A percentile compares a stretch with the other conserved stretches of the same genome.
Evolutionary conservation across 768 basidiomycete genomes (phyloP).

Genomic region (Pseudohyphozyma bogoriensis): DNA sequence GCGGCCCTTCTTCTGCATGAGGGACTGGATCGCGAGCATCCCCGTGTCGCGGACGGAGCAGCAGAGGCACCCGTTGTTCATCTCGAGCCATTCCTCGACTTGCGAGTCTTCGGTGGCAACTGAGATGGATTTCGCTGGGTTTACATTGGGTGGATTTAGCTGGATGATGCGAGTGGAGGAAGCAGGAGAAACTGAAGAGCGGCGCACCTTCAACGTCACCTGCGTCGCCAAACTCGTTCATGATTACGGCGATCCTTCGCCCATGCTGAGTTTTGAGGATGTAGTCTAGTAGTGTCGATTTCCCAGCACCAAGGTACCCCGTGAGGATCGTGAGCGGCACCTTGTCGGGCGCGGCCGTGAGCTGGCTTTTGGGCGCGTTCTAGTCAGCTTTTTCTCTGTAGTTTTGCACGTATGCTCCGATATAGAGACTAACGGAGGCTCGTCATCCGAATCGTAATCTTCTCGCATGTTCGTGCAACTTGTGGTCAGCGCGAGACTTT

Average conservation of each 20-base stretch:
- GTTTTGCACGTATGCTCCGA: no score
- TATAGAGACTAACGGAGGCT: no score
- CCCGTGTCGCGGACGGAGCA: slow-evolving; percentile 95
- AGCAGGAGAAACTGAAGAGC: neutral
- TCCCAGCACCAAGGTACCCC: slow-evolving; percentile 83
- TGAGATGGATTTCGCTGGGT: slow-evolving; percentile 71
- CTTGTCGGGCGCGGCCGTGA: neutral
- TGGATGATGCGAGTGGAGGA: neutral
- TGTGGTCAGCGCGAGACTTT: no score
- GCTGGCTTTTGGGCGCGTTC: neutral
- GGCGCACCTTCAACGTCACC: slow-evolving; percentile 82
- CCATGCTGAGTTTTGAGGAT: slow-evolving; percentile 90
- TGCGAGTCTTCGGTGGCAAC: slow-evolving; percentile 50
- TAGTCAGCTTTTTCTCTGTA: no score
- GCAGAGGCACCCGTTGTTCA: slow-evolving; percentile 83
- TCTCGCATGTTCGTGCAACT: no score
- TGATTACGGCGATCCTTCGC: slow-evolving; percentile 80
- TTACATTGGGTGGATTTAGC: neutral
- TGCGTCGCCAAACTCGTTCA: slow-evolving; percentile 71
- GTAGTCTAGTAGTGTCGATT: slow-evolving; percentile 80
- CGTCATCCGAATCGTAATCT: no score
- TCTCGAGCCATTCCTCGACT: slow-evolving; percentile 78
- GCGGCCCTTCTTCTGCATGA: slow-evolving; percentile 50
- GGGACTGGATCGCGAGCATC: slow-evolving; percentile 64
- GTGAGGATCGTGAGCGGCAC: slow-evolving; percentile 90